phyloP scores from a whole-genome alignment of 805 yeast genomes.

The Starmera quercuum region DNA sequence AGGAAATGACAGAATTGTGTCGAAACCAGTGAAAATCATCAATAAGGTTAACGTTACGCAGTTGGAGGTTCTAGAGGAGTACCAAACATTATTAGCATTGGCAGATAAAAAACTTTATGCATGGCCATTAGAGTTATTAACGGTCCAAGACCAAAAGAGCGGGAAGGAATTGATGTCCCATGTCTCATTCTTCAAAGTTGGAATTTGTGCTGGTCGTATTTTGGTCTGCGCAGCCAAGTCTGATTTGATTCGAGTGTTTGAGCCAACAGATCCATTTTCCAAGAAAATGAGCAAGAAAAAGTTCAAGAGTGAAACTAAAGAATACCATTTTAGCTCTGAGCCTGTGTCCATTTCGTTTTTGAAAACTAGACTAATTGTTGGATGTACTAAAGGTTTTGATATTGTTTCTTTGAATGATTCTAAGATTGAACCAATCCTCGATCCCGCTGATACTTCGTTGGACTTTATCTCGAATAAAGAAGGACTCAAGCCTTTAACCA shows the following conservation, averaged over 20 bases:
- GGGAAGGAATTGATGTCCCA: slow-evolving; percentile 81
- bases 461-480: slow-evolving; percentile 87
- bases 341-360: slow-evolving; percentile 88
- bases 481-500: slow-evolving; percentile 80
- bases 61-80: slow-evolving; percentile 86
- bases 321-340: slow-evolving; percentile 77
- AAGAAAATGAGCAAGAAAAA: slow-evolving; percentile 60
- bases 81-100: slow-evolving; percentile 71
- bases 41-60: slow-evolving; percentile 76
- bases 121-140: slow-evolving; percentile 64
- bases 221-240: slow-evolving; percentile 85
- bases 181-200: slow-evolving; percentile 85
- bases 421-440: slow-evolving; percentile 81
- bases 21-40: slow-evolving; percentile 71
- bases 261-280: slow-evolving; percentile 72
- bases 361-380: slow-evolving; percentile 84
- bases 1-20: slow-evolving; percentile 43
- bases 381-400: slow-evolving; percentile 95
- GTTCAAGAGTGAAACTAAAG: slow-evolving; percentile 60
- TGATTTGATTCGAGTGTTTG: slow-evolving; percentile 77
- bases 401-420: slow-evolving; percentile 81
- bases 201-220: slow-evolving; percentile 84
- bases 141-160: slow-evolving; percentile 42
- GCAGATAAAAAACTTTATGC: slow-evolving; percentile 78
- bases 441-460: slow-evolving; percentile 96